Evolutionary conservation across 176 grass and related monocot genomes (phyloP).

Genomic region (Echinochloa phyllopogon): DNA sequence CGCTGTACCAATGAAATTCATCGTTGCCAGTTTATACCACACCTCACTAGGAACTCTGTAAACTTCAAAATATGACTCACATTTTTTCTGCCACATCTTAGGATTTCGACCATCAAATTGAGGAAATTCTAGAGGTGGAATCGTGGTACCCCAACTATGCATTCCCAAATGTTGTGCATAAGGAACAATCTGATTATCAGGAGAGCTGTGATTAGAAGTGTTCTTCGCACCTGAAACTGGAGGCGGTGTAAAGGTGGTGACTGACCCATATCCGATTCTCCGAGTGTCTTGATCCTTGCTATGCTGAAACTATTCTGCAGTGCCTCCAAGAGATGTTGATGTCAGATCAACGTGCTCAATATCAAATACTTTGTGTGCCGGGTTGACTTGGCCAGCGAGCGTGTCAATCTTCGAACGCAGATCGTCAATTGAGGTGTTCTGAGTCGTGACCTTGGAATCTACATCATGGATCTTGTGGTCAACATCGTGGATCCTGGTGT

Average conservation of each 20-base stretch:
- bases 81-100: neutral
- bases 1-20: neutral
- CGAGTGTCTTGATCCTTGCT: neutral
- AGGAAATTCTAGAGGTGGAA: neutral
- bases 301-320: neutral
- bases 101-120: neutral
- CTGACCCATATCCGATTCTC: neutral
- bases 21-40: neutral
- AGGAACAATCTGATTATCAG: too few relatives aligned
- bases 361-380: too few relatives aligned
- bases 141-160: neutral
- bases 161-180: rapidly evolving
- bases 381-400: too few relatives aligned
- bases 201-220: neutral
- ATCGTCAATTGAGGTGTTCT: too few relatives aligned
- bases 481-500: too few relatives aligned
- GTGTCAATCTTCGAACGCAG: too few relatives aligned
- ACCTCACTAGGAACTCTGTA: neutral
- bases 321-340: rapidly evolving
- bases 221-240: neutral
- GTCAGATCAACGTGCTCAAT: rapidly evolving
- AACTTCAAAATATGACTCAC: neutral
- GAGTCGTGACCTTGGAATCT: rapidly evolving
- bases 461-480: too few relatives aligned
- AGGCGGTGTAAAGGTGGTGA: neutral